phyloP scores from a whole-genome alignment of 148 eudicot species.

The Oxyria digyna region DNA sequence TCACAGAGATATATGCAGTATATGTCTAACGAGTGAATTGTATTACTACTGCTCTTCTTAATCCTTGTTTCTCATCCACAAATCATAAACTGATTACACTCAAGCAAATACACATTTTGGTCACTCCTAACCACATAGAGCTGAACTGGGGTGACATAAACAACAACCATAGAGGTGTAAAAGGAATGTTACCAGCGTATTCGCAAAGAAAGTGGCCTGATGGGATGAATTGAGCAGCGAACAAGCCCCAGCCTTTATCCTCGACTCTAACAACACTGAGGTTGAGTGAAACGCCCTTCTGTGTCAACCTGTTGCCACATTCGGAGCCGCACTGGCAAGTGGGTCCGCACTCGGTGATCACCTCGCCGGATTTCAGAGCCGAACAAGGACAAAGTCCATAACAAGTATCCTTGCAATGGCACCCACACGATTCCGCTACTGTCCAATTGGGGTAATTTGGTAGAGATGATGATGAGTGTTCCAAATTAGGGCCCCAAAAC shows the following conservation, averaged over 20 bases:
- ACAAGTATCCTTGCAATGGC: conserved; percentile 34
- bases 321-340: conserved; percentile 36
- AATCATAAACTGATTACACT: too few species aligned
- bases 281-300: conserved; percentile 32
- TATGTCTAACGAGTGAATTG: too few species aligned
- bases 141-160: too few species aligned
- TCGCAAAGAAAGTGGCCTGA: conserved; percentile 54
- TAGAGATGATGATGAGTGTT: neutral
- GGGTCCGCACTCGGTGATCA: conserved; percentile 57
- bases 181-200: conserved; percentile 72
- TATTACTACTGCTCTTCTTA: too few species aligned
- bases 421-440: conserved; percentile 24
- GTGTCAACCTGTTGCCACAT: conserved; percentile 54
- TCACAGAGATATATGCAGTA: too few species aligned
- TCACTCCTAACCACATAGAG: too few species aligned
- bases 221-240: conserved; percentile 32
- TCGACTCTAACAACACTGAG: conserved; percentile 46
- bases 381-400: conserved; percentile 28
- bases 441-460: neutral
- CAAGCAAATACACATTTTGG: neutral
- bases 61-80: too few species aligned
- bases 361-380: conserved; percentile 16
- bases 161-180: too few species aligned
- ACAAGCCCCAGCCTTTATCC: conserved; percentile 73
- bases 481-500: conserved; percentile 32